These are phyloP conservation scores for Sclerotiophoma versabilis DNA, from an alignment of 2,329 filamentous ascomycete genomes.

Conservation along the genomic window DNA sequence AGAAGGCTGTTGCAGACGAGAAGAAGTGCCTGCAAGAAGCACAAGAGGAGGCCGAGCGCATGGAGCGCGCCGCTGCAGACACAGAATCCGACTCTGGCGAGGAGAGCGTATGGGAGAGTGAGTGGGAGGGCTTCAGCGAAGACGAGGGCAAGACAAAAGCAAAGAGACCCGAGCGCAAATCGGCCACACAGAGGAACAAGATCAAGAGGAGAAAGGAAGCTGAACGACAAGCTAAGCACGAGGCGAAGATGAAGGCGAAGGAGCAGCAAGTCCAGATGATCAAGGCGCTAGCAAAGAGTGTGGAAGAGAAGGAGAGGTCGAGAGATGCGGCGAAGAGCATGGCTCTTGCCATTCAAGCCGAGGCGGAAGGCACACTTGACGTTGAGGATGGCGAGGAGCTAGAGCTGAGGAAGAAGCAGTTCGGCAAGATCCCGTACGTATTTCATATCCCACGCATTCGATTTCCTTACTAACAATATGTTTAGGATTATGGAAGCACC, in stretches of 20 bases:
- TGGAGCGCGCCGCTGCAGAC: constrained; percentile 74
- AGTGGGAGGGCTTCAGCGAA: constrained; percentile 65
- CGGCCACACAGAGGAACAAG: constrained; percentile 83
- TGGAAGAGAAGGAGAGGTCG: constrained; percentile 65
- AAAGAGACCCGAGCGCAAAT: constrained; percentile 86
- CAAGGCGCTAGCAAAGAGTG: constrained; percentile 71
- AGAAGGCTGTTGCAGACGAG: constrained; percentile 81
- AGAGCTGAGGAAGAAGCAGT: constrained; percentile 70
- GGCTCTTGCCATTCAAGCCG: constrained; percentile 29
- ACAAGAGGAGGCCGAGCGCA: constrained; percentile 70
- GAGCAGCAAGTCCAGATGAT: constrained; percentile 75
- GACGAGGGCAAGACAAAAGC: constrained; percentile 65
- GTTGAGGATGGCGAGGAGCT: constrained; percentile 50
- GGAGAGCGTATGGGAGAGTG: constrained; percentile 93
- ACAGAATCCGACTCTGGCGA: constrained; percentile 81
- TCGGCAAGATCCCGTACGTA: constrained; percentile 68
- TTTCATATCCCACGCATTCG: background rate
- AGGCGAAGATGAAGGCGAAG: constrained; percentile 75
- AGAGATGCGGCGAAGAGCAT: constrained; percentile 35
- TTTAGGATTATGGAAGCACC: constrained; percentile 71
- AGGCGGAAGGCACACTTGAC: constrained; percentile 33
- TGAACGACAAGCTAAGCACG: constrained; percentile 77
- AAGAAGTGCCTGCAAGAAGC: constrained; percentile 73
- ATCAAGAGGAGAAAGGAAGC: constrained; percentile 88
- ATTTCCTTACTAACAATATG: constrained; percentile 16